These are phyloP conservation scores for Kazachstania kunashirensis DNA, from an alignment of 805 yeast species.

Conservation along the genomic window DNA sequence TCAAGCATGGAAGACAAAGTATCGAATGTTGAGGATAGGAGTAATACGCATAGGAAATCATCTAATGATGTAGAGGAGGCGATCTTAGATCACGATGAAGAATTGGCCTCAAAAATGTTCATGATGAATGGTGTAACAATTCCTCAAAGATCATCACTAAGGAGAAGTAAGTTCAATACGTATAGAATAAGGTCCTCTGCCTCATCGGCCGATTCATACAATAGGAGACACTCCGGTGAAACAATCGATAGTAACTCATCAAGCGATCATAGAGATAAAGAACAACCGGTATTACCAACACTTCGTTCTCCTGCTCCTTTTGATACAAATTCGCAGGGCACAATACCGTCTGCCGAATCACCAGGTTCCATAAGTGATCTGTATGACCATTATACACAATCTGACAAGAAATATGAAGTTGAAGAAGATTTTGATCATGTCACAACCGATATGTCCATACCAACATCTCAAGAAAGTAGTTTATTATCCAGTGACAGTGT, in stretches of 20 bases:
- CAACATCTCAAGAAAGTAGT: slow-evolving; percentile 11
- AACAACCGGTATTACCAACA: not conserved
- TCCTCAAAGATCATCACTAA: slow-evolving; percentile 30
- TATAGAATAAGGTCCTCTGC: slow-evolving; percentile 33
- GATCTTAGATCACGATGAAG: slow-evolving; percentile 8
- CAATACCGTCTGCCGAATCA: slow-evolving; percentile 3
- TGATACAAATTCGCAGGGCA: not conserved
- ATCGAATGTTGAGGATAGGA: slow-evolving; percentile 3
- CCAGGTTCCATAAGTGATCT: slow-evolving; percentile 17
- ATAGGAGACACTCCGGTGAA: not conserved
- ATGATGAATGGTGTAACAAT: slow-evolving; percentile 22
- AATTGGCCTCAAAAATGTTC: slow-evolving; percentile 26
- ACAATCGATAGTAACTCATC: not conserved
- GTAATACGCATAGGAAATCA: not conserved
- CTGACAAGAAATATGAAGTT: slow-evolving; percentile 2
- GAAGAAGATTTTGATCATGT: not conserved
- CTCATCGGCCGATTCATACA: slow-evolving; percentile 8
- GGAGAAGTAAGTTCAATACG: slow-evolving; percentile 43
- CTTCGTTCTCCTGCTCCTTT: not conserved
- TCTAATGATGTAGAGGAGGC: not conserved
- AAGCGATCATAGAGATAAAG: not conserved
- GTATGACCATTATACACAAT: slow-evolving; percentile 24
- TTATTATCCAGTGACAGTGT: slow-evolving; percentile 12
- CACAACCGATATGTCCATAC: not conserved
- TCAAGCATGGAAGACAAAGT: slow-evolving; percentile 10